These are phyloP conservation scores for Ilex asprella DNA, from an alignment of 257 asterid species.

Conservation along the genomic window DNA sequence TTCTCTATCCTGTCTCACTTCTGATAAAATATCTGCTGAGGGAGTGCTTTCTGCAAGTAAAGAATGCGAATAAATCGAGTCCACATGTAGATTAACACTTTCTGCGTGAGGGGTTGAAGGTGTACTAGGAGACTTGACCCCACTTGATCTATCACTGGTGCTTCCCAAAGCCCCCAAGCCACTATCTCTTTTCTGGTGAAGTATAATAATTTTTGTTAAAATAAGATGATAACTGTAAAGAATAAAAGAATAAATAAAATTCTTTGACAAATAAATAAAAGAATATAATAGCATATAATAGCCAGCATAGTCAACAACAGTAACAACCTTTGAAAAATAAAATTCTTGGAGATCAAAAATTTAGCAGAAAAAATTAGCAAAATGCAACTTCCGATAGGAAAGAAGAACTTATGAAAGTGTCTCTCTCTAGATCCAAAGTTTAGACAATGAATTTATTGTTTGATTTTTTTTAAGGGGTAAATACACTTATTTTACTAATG, in stretches of 20 bases:
- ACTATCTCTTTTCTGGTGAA: slow-evolving; percentile 71
- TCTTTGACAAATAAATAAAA: slow-evolving; percentile 4
- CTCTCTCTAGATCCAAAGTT: no score
- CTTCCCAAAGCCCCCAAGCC: slow-evolving; percentile 72
- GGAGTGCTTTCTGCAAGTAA: slow-evolving; percentile 59
- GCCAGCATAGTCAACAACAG: no score
- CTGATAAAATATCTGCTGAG: slow-evolving; percentile 52
- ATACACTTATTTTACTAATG: no score
- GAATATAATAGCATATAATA: neutral
- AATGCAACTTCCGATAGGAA: no score
- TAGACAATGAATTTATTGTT: no score
- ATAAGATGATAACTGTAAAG: neutral
- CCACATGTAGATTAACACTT: slow-evolving; percentile 47
- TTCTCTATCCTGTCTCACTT: slow-evolving; percentile 47
- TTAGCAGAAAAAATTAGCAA: no score
- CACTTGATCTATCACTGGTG: slow-evolving; percentile 92
- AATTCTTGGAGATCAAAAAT: no score
- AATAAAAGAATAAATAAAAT: slow-evolving; percentile 19
- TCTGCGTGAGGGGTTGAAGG: slow-evolving; percentile 94
- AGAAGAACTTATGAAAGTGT: no score
- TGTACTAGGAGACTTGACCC: slow-evolving; percentile 69
- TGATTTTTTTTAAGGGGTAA: no score
- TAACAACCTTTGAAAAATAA: no score
- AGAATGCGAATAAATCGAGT: slow-evolving; percentile 63
- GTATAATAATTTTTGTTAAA: slow-evolving; percentile 12